phyloP scores from a whole-genome alignment of 176 grass and related monocot species.

The Urochloa ruziziensis region DNA sequence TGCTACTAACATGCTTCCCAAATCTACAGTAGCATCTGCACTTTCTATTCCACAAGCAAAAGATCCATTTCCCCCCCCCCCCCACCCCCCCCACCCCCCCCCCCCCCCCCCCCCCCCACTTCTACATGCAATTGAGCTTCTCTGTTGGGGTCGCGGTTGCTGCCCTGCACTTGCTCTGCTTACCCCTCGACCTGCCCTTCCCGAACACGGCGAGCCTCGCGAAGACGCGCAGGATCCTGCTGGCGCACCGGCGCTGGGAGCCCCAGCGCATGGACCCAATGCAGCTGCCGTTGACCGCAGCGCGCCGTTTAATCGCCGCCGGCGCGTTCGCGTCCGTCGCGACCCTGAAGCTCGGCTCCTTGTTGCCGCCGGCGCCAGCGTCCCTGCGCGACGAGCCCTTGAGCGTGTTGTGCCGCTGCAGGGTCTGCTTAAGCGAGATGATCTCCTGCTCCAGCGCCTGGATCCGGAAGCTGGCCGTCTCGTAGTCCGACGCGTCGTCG shows the following conservation, averaged over 20 bases:
- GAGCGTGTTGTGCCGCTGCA: slow-evolving; percentile 53
- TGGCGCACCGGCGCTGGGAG: slow-evolving; percentile 67
- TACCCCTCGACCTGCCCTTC: slow-evolving; percentile 49
- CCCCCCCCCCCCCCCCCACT: too few relatives aligned
- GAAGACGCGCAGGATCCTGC: slow-evolving; percentile 71
- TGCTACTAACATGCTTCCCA: background rate
- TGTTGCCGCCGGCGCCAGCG: background rate
- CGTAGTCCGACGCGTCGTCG: slow-evolving; percentile 50
- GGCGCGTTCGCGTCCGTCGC: background rate
- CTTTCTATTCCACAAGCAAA: background rate
- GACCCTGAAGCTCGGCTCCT: slow-evolving; percentile 54
- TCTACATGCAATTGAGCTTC: slow-evolving; percentile 34
- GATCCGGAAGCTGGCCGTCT: slow-evolving; percentile 80
- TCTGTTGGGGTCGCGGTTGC: slow-evolving; percentile 9
- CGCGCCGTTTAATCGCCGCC: slow-evolving; percentile 36
- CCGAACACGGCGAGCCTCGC: slow-evolving; percentile 79
- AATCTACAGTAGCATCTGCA: background rate
- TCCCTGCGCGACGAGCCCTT: slow-evolving; percentile 33
- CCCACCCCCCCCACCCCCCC: too few relatives aligned
- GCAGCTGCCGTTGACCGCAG: slow-evolving; percentile 51
- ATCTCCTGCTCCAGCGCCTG: slow-evolving; percentile 85
- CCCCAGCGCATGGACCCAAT: slow-evolving; percentile 78
- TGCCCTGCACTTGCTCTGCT: slow-evolving; percentile 49
- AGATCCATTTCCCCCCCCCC: background rate
- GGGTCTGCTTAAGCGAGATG: slow-evolving; percentile 66